Conservation (phyloP, 106 monocot genomes). For the Dendrobium nobile region DNA sequence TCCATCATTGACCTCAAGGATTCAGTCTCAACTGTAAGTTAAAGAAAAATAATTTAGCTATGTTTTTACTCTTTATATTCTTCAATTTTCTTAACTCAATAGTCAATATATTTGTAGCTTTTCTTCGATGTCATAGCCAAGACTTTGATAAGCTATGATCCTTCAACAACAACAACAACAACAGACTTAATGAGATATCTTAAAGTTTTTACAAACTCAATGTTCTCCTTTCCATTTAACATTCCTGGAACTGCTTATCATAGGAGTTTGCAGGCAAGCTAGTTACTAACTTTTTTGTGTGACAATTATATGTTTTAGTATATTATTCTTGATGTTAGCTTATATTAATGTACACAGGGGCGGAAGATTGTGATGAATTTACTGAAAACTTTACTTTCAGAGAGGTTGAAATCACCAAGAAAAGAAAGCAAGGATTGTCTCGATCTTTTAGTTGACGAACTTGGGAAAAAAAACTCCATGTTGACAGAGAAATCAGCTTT, state of each 20-base stretch:
- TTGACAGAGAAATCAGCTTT: slow-evolving; percentile 39
- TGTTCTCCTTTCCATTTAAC: slow-evolving; percentile 40
- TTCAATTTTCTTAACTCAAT: not conserved
- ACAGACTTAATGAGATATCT: slow-evolving; percentile 27
- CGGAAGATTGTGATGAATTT: slow-evolving; percentile 46
- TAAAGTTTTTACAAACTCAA: slow-evolving; percentile 30
- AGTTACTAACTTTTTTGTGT: too few relatives aligned
- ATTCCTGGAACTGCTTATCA: slow-evolving; percentile 49
- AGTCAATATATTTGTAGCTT: slow-evolving; percentile 17
- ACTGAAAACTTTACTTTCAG: slow-evolving; percentile 25
- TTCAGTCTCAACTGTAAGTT: not conserved
- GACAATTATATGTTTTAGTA: too few relatives aligned
- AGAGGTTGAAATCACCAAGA: slow-evolving; percentile 21
- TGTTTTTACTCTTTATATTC: not conserved
- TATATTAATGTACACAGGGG: slow-evolving; percentile 7
- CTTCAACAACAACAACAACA: slow-evolving; percentile 3
- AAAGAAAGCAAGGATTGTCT: slow-evolving; percentile 32
- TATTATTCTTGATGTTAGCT: too few relatives aligned
- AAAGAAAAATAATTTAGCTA: too few relatives aligned
- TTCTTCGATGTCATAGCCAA: slow-evolving; percentile 53
- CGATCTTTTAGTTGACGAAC: slow-evolving; percentile 31
- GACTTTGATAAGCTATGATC: slow-evolving; percentile 40
- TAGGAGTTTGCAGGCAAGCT: slow-evolving; percentile 18
- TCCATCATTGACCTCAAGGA: slow-evolving; percentile 33
- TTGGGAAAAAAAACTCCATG: slow-evolving; percentile 28